A percentile compares a stretch with the other conserved stretches of the same genome.
Conservation (phyloP, 805 yeast species). For the Yamadazyma paraphyllophila region DNA sequence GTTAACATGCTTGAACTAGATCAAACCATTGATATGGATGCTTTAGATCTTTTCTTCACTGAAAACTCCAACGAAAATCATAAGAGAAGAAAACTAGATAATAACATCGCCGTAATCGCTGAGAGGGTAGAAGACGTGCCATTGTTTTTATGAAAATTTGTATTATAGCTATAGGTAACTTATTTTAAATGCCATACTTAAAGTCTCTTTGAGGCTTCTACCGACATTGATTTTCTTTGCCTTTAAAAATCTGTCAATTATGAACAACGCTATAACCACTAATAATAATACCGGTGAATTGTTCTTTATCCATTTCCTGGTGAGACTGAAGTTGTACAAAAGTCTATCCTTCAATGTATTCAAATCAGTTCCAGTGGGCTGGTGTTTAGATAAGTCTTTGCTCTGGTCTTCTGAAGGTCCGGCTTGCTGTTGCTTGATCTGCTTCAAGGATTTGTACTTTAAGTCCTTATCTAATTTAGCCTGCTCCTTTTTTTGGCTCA, state of each 20-base stretch:
- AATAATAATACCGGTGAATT: slow-evolving; percentile 29
- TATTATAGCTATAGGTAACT: slow-evolving; percentile 29
- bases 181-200: slow-evolving; percentile 44
- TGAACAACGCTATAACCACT: slow-evolving; percentile 20
- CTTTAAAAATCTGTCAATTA: slow-evolving; percentile 21
- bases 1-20: slow-evolving; percentile 38
- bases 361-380: slow-evolving; percentile 3
- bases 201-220: slow-evolving; percentile 33
- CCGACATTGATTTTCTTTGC: slow-evolving; percentile 25
- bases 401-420: neutral
- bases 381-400: neutral
- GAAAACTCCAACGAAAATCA: slow-evolving; percentile 1
- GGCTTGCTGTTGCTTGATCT: slow-evolving; percentile 13
- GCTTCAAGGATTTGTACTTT: slow-evolving; percentile 30
- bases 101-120: neutral
- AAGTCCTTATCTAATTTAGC: slow-evolving; percentile 21
- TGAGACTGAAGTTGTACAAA: slow-evolving; percentile 17
- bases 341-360: slow-evolving; percentile 17
- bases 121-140: slow-evolving; percentile 12
- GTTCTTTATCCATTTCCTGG: slow-evolving; percentile 22
- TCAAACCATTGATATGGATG: slow-evolving; percentile 8
- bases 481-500: slow-evolving; percentile 15
- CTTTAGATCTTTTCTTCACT: slow-evolving; percentile 6
- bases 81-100: slow-evolving; percentile 6
- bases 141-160: slow-evolving; percentile 11